These are phyloP conservation scores for Entonaema liquescens DNA, from an alignment of 495 filamentous ascomycete genomes.

Conservation along the genomic window DNA sequence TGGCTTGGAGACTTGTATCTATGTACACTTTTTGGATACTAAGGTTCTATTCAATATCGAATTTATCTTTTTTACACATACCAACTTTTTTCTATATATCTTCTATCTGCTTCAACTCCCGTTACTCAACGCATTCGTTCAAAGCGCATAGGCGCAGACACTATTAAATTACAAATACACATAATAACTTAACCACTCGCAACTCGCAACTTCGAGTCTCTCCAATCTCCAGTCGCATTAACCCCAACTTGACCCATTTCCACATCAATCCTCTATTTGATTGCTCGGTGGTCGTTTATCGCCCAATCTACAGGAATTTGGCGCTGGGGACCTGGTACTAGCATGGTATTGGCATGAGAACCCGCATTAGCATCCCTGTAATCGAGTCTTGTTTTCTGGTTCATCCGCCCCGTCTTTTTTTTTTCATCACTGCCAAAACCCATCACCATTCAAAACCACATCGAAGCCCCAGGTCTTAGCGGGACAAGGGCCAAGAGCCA, in stretches of 20 bases:
- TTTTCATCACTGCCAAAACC: slow-evolving; percentile 9
- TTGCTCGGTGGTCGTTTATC: slow-evolving; percentile 24
- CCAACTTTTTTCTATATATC: too few species aligned
- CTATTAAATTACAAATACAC: too few species aligned
- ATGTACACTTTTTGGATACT: too few species aligned
- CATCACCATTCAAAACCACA: slow-evolving; percentile 23
- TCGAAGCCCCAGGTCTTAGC: slow-evolving; percentile 15
- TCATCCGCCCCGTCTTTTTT: slow-evolving; percentile 11
- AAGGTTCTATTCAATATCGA: too few species aligned
- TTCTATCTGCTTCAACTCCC: too few species aligned
- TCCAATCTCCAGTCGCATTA: neutral
- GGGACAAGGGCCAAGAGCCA: neutral
- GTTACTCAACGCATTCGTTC: too few species aligned
- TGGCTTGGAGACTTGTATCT: too few species aligned
- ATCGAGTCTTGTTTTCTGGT: slow-evolving; percentile 20
- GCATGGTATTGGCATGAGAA: slow-evolving; percentile 2
- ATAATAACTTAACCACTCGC: neutral
- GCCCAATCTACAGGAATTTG: slow-evolving; percentile 34
- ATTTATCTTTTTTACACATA: too few species aligned
- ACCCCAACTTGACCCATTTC: neutral
- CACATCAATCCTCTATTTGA: slow-evolving; percentile 23
- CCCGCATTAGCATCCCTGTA: slow-evolving; percentile 34
- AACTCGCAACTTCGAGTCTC: neutral
- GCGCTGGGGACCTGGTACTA: slow-evolving; percentile 24
- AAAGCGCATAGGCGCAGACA: neutral